Base-by-base conservation (phyloP, 2,329 filamentous ascomycete species). In the Amauroascus verrucosus region DNA sequence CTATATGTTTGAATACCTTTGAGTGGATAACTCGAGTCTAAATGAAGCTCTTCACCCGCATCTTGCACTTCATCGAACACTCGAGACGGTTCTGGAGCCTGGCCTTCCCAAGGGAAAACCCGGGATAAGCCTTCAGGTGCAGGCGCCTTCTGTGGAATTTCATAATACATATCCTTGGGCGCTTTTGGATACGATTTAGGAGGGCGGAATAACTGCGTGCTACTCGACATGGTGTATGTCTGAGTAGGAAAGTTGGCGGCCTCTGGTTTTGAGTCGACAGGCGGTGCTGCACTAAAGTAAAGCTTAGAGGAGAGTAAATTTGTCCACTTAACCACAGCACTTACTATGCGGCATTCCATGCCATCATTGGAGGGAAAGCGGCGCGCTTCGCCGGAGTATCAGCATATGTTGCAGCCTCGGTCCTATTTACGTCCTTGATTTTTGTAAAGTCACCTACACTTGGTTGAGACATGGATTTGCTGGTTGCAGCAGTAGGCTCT, bases 41-140 rank as follows among this genome's bases (percentile, higher is more conserved):
- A 22, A 11, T 20, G 43, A 28, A 37, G 56, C n/a, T 53, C 46
- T 26, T 57, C 58, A 50, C 55, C 56, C 35, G 58, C 28, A 20
- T 48, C 46, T 32, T 16, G 9, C 14, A 18, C n/a, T 38, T 73
- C 67, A 43, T 70, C 63, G 57, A 76, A 76, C 18, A 76, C 67
- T 22, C 74, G 70, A 6, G 79, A 80, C 8, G 81, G 71, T 61
- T 75, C 80, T 11, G 84, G 77, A 57, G 79, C 80, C 54, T 83
- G 73, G 40, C 70, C 71, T 68, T 98, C 93, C 93, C 93, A 98
- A 0, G 93, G 93, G 67, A 98, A 98, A 47, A 97, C 83, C 2
- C 83, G 77, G 46, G 78, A 77, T 13, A 83, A 79, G 56, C 73
- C 78, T 58, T 82, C 75, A 41, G 77, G 73, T 46, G 80, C 76